Percentiles rank a stretch among this genome's conserved stretches.
Evolutionary conservation across 305 asterid species (phyloP).

Genomic region (Fraxinus sp.): DNA sequence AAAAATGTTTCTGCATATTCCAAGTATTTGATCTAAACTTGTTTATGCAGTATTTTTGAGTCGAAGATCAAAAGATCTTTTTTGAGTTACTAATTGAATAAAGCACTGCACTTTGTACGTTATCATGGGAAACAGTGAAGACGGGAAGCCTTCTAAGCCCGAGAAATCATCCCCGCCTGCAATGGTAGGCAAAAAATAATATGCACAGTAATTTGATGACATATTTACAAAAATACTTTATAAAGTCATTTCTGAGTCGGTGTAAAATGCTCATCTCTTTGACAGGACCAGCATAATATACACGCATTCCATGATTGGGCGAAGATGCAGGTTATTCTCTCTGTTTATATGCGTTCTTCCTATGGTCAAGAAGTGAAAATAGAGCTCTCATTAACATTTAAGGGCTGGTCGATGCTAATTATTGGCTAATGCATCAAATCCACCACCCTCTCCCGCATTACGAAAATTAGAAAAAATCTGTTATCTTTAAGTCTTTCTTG

Average conservation of each 20-base stretch:
- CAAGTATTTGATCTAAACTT: background rate
- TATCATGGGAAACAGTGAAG: slow-evolving; percentile 52
- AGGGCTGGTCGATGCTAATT: background rate
- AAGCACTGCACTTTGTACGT: background rate
- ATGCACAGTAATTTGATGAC: background rate
- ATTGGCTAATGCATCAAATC: slow-evolving; percentile 1
- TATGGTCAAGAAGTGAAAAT: background rate
- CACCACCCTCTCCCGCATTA: slow-evolving; percentile 4
- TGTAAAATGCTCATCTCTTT: background rate
- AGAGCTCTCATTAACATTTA: background rate
- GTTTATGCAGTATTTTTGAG: background rate
- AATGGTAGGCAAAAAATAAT: slow-evolving; percentile 29
- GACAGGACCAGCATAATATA: slow-evolving; percentile 46
- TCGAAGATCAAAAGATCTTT: background rate
- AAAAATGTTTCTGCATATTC: background rate
- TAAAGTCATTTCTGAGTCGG: background rate
- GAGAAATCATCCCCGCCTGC: slow-evolving; percentile 47
- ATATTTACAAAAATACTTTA: background rate
- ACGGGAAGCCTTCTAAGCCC: slow-evolving; percentile 43
- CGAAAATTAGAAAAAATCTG: background rate
- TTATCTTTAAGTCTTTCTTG: slow-evolving; percentile 11
- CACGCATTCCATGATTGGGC: slow-evolving; percentile 68
- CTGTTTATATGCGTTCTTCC: background rate
- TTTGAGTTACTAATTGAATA: background rate
- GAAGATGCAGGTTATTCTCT: slow-evolving; percentile 50